Percentiles rank a stretch among this genome's conserved stretches.
Evolutionary conservation across 805 yeast species (phyloP).

Genomic region (Metschnikowia vanudenii): DNA sequence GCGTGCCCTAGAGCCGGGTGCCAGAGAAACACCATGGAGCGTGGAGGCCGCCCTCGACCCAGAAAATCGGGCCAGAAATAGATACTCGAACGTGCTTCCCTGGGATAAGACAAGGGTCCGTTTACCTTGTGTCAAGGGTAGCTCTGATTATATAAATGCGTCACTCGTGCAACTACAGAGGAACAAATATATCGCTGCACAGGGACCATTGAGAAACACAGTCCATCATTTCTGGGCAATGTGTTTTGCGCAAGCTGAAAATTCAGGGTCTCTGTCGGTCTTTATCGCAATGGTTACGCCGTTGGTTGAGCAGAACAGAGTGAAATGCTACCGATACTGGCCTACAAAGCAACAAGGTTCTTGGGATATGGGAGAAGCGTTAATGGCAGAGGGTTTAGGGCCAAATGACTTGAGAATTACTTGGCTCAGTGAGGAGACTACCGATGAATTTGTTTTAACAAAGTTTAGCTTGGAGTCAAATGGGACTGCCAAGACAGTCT

Average conservation of each 20-base stretch:
- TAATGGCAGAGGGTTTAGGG: slow-evolving; percentile 24
- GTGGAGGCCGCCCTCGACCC: slow-evolving; percentile 10
- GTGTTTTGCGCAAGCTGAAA: slow-evolving; percentile 37
- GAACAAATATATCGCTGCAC: slow-evolving; percentile 70
- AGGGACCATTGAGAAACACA: slow-evolving; percentile 80
- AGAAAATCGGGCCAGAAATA: slow-evolving; percentile 32
- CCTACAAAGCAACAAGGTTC: slow-evolving; percentile 23
- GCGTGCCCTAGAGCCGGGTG: slow-evolving; percentile 11
- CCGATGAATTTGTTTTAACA: slow-evolving; percentile 28
- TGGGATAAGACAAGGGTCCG: slow-evolving; percentile 59
- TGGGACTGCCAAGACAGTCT: slow-evolving; percentile 19
- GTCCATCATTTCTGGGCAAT: slow-evolving; percentile 78
- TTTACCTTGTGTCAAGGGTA: slow-evolving; percentile 22
- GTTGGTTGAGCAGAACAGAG: slow-evolving; percentile 16
- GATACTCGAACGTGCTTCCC: slow-evolving; percentile 65
- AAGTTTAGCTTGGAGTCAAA: slow-evolving; percentile 24
- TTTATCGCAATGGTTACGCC: slow-evolving; percentile 43
- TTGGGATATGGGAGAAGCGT: slow-evolving; percentile 21
- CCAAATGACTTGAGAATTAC: slow-evolving; percentile 16
- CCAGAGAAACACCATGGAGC: slow-evolving; percentile 11
- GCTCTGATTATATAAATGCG: slow-evolving; percentile 41
- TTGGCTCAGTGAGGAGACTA: slow-evolving; percentile 20
- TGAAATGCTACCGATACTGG: slow-evolving; percentile 20
- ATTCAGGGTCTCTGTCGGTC: slow-evolving; percentile 25
- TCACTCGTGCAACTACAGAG: slow-evolving; percentile 27